These are phyloP conservation scores for Fraxinus greggii DNA, from an alignment of 305 asterid species.

Conservation along the genomic window DNA sequence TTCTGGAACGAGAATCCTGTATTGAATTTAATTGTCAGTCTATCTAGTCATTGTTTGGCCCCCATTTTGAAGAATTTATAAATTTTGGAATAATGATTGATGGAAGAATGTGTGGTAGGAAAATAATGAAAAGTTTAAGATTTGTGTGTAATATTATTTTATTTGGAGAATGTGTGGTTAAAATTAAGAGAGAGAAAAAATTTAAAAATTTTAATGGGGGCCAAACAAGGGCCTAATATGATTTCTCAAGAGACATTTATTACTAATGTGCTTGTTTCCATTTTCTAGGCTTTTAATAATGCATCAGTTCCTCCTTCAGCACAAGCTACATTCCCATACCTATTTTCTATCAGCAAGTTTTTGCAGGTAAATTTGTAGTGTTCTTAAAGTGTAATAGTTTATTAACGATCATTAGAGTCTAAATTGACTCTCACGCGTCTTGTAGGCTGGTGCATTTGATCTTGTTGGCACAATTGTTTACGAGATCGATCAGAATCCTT, in stretches of 20 bases:
- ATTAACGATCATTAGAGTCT: not conserved
- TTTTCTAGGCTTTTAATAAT: conserved; percentile 64
- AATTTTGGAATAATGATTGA: too few relatives aligned
- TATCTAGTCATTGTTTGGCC: not conserved
- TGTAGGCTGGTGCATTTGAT: conserved; percentile 87
- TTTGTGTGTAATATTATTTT: too few relatives aligned
- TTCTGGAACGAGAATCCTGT: not conserved
- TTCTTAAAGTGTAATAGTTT: not conserved
- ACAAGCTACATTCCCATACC: conserved; percentile 90
- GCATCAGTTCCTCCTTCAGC: conserved; percentile 85
- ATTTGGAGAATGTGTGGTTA: too few relatives aligned
- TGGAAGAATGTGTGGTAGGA: too few relatives aligned
- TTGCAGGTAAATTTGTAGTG: conserved; percentile 62
- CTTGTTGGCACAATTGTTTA: conserved; percentile 84
- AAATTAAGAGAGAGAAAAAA: too few relatives aligned
- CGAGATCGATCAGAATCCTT: conserved; percentile 75
- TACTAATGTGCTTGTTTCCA: conserved; percentile 20
- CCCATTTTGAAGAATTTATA: too few relatives aligned
- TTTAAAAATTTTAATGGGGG: too few relatives aligned
- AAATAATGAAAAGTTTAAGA: too few relatives aligned
- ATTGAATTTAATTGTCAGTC: not conserved
- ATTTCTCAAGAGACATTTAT: conserved; percentile 1
- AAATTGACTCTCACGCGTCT: not conserved
- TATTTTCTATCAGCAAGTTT: conserved; percentile 89
- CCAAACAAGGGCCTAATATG: not conserved